Conservation (phyloP, 495 filamentous ascomycete genomes). For the Aspergillus indologenus region DNA sequence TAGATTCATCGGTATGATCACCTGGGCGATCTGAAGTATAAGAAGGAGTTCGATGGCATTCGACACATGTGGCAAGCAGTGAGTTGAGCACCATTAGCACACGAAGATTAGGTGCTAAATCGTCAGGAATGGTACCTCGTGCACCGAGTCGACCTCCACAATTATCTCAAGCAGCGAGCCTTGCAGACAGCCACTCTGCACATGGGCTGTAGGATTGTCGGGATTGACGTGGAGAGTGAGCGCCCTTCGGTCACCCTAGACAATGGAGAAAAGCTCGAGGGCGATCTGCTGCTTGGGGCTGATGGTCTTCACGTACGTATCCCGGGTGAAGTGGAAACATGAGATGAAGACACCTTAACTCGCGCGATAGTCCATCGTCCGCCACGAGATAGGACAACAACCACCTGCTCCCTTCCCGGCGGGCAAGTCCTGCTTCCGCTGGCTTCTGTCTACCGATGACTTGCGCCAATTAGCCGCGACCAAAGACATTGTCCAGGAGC, state of each 20-base stretch:
- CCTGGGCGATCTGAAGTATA: constrained; percentile 18
- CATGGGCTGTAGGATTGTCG: constrained; percentile 48
- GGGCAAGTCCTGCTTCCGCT: constrained; percentile 29
- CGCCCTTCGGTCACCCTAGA: constrained; percentile 43
- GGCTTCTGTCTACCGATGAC: constrained; percentile 23
- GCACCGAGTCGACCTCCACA: constrained; percentile 55
- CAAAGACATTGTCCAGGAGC: constrained; percentile 13
- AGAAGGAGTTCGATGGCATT: constrained; percentile 20
- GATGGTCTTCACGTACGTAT: constrained; percentile 48
- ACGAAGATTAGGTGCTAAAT: constrained; percentile 3
- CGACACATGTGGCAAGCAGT: constrained; percentile 27
- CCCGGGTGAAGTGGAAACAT: not conserved
- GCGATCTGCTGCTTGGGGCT: constrained; percentile 57
- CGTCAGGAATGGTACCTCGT: constrained; percentile 36
- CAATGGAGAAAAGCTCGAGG: constrained; percentile 47
- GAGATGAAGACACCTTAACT: not conserved
- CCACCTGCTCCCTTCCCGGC: constrained; percentile 19
- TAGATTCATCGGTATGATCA: constrained; percentile 25
- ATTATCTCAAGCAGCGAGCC: constrained; percentile 40
- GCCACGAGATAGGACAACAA: constrained; percentile 18
- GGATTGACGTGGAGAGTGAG: constrained; percentile 40
- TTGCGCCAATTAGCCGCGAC: constrained; percentile 17
- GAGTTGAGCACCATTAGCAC: not conserved
- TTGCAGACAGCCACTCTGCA: constrained; percentile 42
- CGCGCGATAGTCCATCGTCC: constrained; percentile 23